phyloP scores from a whole-genome alignment of 108 stramenopile species.

The Pseudonitzschia delicatissima region DNA sequence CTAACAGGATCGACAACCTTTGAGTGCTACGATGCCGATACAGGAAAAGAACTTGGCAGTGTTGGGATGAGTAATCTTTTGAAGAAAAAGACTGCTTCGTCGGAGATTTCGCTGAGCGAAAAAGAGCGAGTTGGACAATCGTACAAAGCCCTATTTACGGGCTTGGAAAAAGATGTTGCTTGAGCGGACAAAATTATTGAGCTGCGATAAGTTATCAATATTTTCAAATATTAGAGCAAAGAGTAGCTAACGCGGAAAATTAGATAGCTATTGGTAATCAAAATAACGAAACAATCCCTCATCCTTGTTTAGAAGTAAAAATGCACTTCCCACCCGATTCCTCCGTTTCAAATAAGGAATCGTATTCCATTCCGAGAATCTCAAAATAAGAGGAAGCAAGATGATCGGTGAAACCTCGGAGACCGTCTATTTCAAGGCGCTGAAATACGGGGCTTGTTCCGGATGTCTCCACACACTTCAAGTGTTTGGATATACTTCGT shows the following conservation, averaged over 20 bases:
- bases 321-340: no score
- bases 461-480: slow-evolving; percentile 40
- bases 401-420: slow-evolving; percentile 61
- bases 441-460: slow-evolving; percentile 52
- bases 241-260: no score
- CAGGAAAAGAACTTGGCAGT: slow-evolving; percentile 54
- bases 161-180: slow-evolving; percentile 52
- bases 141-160: slow-evolving; percentile 54
- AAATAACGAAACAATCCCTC: no score
- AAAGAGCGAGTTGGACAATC: slow-evolving; percentile 58
- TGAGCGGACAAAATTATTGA: background rate
- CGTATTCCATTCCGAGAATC: slow-evolving; percentile 29
- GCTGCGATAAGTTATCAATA: no score
- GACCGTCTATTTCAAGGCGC: slow-evolving; percentile 57
- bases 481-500: background rate
- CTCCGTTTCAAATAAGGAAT: slow-evolving; percentile 17
- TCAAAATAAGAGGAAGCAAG: slow-evolving; percentile 52
- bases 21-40: slow-evolving; percentile 75
- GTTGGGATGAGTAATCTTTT: slow-evolving; percentile 65
- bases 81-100: slow-evolving; percentile 38
- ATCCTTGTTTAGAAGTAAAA: no score
- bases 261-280: no score
- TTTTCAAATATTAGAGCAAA: no score
- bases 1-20: slow-evolving; percentile 57
- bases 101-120: slow-evolving; percentile 28